Evolutionary conservation across 106 monocot species (phyloP), one percentile per base, ranked within the genome.

Genomic region (Dioscorea zingiberensis): DNA sequence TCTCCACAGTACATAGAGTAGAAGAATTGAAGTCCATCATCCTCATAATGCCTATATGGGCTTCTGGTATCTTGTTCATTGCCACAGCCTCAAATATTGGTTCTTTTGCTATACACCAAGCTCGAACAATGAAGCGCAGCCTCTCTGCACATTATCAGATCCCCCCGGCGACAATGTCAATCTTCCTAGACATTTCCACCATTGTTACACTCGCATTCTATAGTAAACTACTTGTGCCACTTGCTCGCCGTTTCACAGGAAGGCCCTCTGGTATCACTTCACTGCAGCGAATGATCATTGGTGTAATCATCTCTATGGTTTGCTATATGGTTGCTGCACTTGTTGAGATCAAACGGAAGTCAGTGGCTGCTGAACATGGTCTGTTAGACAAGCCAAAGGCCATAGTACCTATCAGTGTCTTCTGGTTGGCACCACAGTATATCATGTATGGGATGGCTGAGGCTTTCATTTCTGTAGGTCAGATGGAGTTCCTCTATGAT

Each of bases 401-500:
- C 0, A 61, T 29, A 2, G 60, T 73, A 7, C 73, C 76, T 2
- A 53, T 83, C 15, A 78, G 78, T 23, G 83, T 79, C 6, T 80
- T 87, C 76, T 87, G 83, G 83, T 23, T 87, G 47, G 73, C 80
- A 15, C 87, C 87, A 25, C 87, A 87, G 76, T 83, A 67, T 48
- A 74, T 72, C 12, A 62, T 87, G 18, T 67, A 68, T 17, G 87
- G 87, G 13, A 0, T 83, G 9, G 70, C 80, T 0, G 74, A 87
- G 25, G 73, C 76, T 11, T 83, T 87, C 71, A 54, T 46, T 44
- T 74, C 73, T 2, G 87, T 87, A 14, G 87, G 83, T 10, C 80
- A 77, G 46, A 70, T 89, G 72, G 85, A 90, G 75, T 91, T 91
- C 21, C 47, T 83, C 17, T 86, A 83, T 64, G 83, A 91, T 57